A percentile compares a stretch with the other conserved stretches of the same genome.
Conservation (phyloP, 208 protist species). For the Leptomonas seymouri region DNA sequence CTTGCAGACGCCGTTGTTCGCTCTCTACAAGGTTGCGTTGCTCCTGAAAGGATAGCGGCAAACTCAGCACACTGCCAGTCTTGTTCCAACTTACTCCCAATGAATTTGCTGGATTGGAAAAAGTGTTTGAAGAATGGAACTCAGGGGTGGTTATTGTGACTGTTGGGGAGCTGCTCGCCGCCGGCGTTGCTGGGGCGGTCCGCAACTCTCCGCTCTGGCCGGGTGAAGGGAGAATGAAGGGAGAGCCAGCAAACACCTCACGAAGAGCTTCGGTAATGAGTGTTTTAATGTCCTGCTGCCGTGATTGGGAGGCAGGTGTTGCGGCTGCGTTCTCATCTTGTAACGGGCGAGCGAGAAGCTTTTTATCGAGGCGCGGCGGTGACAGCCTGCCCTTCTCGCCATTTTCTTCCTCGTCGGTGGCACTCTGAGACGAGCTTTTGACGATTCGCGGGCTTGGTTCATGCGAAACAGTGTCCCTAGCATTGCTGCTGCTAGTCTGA, state of each 20-base stretch:
- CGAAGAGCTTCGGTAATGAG: constrained; percentile 69
- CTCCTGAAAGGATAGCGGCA: constrained; percentile 40
- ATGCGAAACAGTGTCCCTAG: not conserved
- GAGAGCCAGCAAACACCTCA: constrained; percentile 63
- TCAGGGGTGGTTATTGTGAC: constrained; percentile 9
- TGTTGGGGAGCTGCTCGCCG: constrained; percentile 1
- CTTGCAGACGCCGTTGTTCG: constrained; percentile 55
- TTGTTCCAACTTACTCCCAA: constrained; percentile 11
- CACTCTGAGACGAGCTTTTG: constrained; percentile 31
- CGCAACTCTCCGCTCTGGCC: constrained; percentile 12
- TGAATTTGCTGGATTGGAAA: constrained; percentile 6
- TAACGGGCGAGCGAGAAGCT: constrained; percentile 15
- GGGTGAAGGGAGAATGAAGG: constrained; percentile 59
- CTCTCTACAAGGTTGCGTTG: constrained; percentile 56
- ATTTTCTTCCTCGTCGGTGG: constrained; percentile 32
- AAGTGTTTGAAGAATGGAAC: constrained; percentile 6
- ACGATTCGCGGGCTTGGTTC: constrained; percentile 14
- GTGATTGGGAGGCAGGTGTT: constrained; percentile 6
- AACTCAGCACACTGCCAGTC: not conserved
- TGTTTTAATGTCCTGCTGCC: constrained; percentile 48
- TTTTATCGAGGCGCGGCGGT: constrained; percentile 34
- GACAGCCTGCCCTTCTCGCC: constrained; percentile 14
- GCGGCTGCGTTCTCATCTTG: constrained; percentile 1
- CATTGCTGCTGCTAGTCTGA: constrained; percentile 1
- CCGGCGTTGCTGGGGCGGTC: constrained; percentile 13